Percentiles rank a stretch among this genome's conserved stretches.
phyloP scores from a whole-genome alignment of 1,139 yeast genomes.

The Lodderomyces beijingensis region DNA sequence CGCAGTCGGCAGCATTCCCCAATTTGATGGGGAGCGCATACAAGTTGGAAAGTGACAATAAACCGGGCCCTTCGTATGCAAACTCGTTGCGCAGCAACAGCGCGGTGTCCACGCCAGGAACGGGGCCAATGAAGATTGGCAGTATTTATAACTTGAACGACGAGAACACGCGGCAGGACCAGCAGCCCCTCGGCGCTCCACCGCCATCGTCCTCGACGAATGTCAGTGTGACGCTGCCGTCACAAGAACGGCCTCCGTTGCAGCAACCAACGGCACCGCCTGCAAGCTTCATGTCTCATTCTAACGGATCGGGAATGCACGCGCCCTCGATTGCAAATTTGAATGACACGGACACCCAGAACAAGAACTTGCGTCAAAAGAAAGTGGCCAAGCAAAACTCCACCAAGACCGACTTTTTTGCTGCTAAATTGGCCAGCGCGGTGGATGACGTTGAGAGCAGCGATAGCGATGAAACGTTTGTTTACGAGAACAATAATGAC shows the following conservation, averaged over 20 bases:
- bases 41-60: conserved; percentile 4
- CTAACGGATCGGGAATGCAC: conserved; percentile 11
- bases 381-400: conserved; percentile 28
- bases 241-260: conserved; percentile 1
- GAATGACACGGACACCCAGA: conserved; percentile 5
- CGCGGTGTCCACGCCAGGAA: conserved; percentile 3
- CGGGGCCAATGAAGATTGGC: background rate
- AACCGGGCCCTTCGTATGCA: background rate
- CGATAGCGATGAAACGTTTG: conserved; percentile 91
- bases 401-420: conserved; percentile 85
- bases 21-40: conserved; percentile 10
- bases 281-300: conserved; percentile 10
- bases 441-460: conserved; percentile 85
- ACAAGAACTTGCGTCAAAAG: conserved; percentile 16
- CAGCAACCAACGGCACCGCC: conserved; percentile 3
- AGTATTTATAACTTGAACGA: background rate
- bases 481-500: conserved; percentile 58
- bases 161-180: background rate
- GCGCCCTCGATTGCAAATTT: conserved; percentile 4
- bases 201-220: background rate
- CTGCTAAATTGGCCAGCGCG: conserved; percentile 90
- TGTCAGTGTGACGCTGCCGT: background rate
- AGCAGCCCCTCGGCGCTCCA: background rate
- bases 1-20: conserved; percentile 26
- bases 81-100: conserved; percentile 6